Evolutionary conservation across 257 asterid species (phyloP).

Genomic region (Henckelia pumila): DNA sequence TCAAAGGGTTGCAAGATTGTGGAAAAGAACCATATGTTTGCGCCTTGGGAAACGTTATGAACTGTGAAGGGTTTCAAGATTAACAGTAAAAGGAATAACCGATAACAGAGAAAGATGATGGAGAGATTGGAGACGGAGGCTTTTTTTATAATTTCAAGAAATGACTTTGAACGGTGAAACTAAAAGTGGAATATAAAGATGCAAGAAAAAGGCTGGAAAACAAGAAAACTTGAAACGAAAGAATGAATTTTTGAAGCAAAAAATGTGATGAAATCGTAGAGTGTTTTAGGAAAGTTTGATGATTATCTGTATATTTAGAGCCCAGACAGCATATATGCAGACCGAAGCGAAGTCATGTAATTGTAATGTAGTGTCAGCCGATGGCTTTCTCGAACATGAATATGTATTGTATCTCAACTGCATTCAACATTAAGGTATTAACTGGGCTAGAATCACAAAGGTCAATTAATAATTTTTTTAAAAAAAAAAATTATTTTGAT

Average conservation of each 20-base stretch:
- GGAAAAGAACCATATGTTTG: not conserved
- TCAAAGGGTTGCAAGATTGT: slow-evolving; percentile 4
- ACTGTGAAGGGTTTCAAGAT: not conserved
- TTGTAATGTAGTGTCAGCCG: not conserved
- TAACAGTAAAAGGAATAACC: not conserved
- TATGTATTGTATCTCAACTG: no score
- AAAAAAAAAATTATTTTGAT: no score
- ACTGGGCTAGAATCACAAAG: no score
- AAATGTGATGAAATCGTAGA: slow-evolving; percentile 12
- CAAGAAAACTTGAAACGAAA: not conserved
- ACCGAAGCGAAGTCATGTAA: not conserved
- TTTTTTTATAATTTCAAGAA: slow-evolving; percentile 20
- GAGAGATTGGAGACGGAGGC: not conserved
- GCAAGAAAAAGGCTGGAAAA: slow-evolving; percentile 4
- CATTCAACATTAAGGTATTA: no score
- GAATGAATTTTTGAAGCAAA: not conserved
- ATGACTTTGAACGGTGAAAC: slow-evolving; percentile 7
- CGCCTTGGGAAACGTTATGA: not conserved
- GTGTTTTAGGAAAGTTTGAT: slow-evolving; percentile 11
- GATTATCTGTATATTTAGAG: slow-evolving; percentile 4
- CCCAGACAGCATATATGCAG: not conserved
- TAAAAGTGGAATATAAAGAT: not conserved
- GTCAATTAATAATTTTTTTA: no score
- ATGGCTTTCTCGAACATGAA: not conserved
- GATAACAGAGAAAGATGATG: slow-evolving; percentile 7